Base-by-base conservation (phyloP, 257 asterid species). In the Leonotis leonurus region DNA sequence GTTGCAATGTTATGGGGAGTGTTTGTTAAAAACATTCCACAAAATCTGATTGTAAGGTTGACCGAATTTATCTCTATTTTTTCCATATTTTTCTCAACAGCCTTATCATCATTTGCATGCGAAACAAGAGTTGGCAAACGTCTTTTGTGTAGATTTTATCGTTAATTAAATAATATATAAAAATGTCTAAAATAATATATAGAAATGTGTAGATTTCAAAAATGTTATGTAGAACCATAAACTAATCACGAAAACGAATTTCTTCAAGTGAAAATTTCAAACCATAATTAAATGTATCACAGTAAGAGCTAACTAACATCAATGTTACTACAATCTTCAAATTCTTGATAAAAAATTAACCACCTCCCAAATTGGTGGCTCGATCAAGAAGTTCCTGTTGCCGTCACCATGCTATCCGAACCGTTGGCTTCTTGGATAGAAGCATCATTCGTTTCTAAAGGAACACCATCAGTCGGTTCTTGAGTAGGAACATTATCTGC, bases 371-470 rank as follows among this genome's bases (percentile, higher is more conserved):
- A 65, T 10, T 20, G 41, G 36, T 35, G 60, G 51, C 41, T 72
- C 75, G 64, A 59, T 67, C 70, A 33, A 3, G n/a, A 56, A 52
- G 72, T 33, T 46, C 26, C 65, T 9, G 75, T 51, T 56, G 68
- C 44, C 55, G 8, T 25, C n/a, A 57, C 45, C 25, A 56, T 41
- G 32, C 62, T 50, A 24, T 66, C 86, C 26, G 32, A 51, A 45
- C 17, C 75, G 3, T 65, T 59, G 1, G 11, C 21, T 25, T 56
- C 67, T 40, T 21, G 14, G 21, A n/a, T 51, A n/a, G n/a, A 13
- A 1, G 20, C 64, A 29, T 45, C 71, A 49, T 17, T 73, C 3
- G 60, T 69, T 56, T 63, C 76, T 17, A 62, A 48, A 22, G 69
- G 20, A 24, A 26, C 63, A 27, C 54, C 73, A 41, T 72, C 11